These are phyloP conservation scores for Triangularia setosa DNA, from an alignment of 2,329 filamentous ascomycete genomes.

Conservation along the genomic window DNA sequence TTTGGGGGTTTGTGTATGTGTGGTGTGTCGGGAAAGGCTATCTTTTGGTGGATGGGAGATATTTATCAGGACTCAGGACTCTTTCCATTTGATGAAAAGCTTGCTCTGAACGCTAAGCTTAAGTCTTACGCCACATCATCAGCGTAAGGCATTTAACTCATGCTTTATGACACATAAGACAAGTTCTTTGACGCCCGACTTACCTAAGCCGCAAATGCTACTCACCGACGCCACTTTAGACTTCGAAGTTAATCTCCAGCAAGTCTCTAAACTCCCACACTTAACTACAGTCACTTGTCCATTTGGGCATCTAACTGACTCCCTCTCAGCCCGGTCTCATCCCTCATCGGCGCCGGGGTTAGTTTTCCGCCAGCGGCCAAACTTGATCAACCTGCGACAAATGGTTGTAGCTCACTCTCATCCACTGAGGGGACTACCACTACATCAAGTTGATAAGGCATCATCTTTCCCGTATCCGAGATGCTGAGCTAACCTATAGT, in stretches of 20 bases:
- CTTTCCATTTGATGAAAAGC: not conserved
- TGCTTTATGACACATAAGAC: not conserved
- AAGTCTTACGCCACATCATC: not conserved
- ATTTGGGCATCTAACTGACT: not conserved
- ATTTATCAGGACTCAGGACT: not conserved
- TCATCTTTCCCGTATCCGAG: not conserved
- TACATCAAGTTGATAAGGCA: not conserved
- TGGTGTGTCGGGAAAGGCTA: not conserved
- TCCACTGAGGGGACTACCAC: not conserved
- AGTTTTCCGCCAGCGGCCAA: not conserved
- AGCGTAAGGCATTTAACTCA: not conserved
- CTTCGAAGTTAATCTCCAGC: not conserved
- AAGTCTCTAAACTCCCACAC: not conserved
- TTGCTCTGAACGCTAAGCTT: not conserved
- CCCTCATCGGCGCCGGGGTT: not conserved
- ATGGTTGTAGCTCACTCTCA: not conserved
- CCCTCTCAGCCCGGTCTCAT: not conserved
- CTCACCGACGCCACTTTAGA: not conserved
- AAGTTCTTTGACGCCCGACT: not conserved
- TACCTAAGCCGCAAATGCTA: not conserved
- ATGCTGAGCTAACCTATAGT: not conserved
- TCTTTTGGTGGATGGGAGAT: not conserved
- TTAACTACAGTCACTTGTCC: not conserved
- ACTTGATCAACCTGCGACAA: not conserved
- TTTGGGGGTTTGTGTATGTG: not conserved